Base-by-base conservation (phyloP, 208 protist species). In the Acanthamoeba comandoni region DNA sequence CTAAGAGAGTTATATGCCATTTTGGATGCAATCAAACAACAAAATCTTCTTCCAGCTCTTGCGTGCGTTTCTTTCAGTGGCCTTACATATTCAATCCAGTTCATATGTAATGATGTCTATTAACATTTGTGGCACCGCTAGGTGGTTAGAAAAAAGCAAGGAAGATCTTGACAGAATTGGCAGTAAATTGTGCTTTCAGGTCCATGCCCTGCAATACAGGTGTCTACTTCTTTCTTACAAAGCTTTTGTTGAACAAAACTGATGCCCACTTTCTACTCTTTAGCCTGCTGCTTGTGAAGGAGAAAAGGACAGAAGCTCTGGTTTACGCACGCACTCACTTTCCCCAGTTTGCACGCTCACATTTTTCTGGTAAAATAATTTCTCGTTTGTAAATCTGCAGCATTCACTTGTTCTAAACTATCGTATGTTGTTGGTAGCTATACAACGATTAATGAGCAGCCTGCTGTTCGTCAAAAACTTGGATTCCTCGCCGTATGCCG, bases 361-460 rank as follows among this genome's bases (percentile, higher is more conserved):
- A 85, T 35, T 67, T 85, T 49, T 35, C 75, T n/a, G 75, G 75
- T 85, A 64, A 51, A 31, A 77, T 9, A 13, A n/a, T n/a, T n/a
- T n/a, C n/a, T n/a, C n/a, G n/a, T n/a, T n/a, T n/a, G n/a, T n/a
- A n/a, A n/a, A n/a, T n/a, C n/a, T n/a, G 43, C 71, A 0, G 22
- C 15, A 9, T n/a, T n/a, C 11, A n/a, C 64, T 11, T 11, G 22
- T 71, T 24, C 11, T 9, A n/a, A 71, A 24, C 13, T n/a, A 71
- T 39, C 24, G n/a, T 26, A n/a, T 26, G 11, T 60, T 17, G 53
- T 17, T 60, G 53, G 53, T 39, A 85, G 75, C 65, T 49, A 85
- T 85, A 8, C 75, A 85, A 55, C 75, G 75, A 31, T n/a, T 85
- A 55, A 85, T 85, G 75, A 55, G 75, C 2, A 67, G 75, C 48